A percentile compares a stretch with the other conserved stretches of the same genome.
Conservation (phyloP, 208 protist genomes). For the Leishmania mexicana region DNA sequence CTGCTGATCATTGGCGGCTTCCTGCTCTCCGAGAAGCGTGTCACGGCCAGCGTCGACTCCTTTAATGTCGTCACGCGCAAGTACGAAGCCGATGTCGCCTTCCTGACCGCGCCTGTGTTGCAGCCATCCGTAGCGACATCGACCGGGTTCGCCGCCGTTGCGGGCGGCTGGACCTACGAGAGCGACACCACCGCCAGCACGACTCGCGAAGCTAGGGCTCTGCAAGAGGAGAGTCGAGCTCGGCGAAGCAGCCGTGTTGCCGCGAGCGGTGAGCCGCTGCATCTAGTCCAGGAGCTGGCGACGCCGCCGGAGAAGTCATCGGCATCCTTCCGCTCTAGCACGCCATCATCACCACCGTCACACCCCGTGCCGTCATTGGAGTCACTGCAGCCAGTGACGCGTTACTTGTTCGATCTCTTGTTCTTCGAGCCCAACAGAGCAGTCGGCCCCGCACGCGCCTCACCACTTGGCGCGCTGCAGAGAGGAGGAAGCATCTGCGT, state of each 20-base stretch:
- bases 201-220: neutral
- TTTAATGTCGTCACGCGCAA: constrained; percentile 39
- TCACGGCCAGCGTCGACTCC: constrained; percentile 39
- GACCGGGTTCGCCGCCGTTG: constrained; percentile 34
- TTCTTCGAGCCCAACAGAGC: constrained; percentile 18
- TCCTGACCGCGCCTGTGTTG: constrained; percentile 26
- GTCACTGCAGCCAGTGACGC: neutral
- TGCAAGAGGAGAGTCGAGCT: neutral
- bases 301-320: neutral
- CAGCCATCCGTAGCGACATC: constrained; percentile 35
- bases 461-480: neutral
- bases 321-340: neutral
- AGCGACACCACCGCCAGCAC: neutral
- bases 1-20: constrained; percentile 38
- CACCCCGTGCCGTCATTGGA: neutral
- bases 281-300: neutral
- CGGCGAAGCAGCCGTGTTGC: neutral
- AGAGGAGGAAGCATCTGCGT: neutral
- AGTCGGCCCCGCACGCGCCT: neutral
- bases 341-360: neutral
- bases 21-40: constrained; percentile 17
- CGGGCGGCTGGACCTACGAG: constrained; percentile 31
- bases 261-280: neutral
- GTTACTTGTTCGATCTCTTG: constrained; percentile 29
- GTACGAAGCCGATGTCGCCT: constrained; percentile 28